Evolutionary conservation across 306 rosid genomes (phyloP).

Genomic region (Oemleria cerasiformis): DNA sequence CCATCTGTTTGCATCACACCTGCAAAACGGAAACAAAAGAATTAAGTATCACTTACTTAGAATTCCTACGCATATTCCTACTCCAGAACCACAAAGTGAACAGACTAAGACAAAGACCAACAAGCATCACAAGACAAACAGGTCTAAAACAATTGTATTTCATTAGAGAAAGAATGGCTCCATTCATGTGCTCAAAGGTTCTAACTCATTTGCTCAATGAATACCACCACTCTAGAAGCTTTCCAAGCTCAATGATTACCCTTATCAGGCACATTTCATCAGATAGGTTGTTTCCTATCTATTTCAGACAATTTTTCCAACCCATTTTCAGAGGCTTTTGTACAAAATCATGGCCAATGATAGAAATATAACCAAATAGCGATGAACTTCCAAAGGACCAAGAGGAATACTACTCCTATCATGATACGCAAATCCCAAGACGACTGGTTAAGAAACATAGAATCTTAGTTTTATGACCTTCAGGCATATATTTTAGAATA

Average conservation of each 20-base stretch:
- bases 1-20: slow-evolving; percentile 96
- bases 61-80: background rate
- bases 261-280: background rate
- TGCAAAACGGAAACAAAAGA: slow-evolving; percentile 25
- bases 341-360: background rate
- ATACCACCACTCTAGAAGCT: background rate
- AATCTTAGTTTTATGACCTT: background rate
- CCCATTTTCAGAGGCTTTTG: slow-evolving; percentile 2
- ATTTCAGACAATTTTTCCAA: background rate
- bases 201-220: background rate
- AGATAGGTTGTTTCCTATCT: background rate
- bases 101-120: background rate
- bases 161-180: background rate
- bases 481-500: background rate
- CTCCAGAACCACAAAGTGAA: background rate
- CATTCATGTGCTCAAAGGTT: too few relatives aligned
- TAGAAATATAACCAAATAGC: background rate
- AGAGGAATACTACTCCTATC: background rate
- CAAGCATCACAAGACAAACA: background rate
- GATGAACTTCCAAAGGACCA: background rate
- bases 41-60: slow-evolving; percentile 14
- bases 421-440: background rate
- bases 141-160: background rate
- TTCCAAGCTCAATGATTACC: background rate
- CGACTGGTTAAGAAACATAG: background rate